Base-by-base conservation (phyloP, 208 protist species). In the Balamuthia mandrillaris region DNA sequence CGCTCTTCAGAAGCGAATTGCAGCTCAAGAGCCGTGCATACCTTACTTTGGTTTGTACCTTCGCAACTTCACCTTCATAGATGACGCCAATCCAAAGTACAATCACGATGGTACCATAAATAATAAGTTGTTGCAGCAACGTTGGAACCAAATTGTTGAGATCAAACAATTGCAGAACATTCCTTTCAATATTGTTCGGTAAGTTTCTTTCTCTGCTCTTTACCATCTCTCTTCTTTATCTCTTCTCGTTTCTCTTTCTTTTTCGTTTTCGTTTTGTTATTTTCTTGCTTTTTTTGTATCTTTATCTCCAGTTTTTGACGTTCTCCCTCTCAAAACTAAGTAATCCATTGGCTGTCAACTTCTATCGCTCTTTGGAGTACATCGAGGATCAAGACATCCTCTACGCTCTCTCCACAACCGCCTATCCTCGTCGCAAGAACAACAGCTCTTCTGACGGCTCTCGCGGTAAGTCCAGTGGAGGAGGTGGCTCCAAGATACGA, bases 41-140 rank as follows among this genome's bases (percentile, higher is more conserved):
- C 72, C 72, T 51, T 81, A 81, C 33, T 60, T 81, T 29, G 72
- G 72, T 0, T 18, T 81, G 18, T 81, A 63, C 29, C 29, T 81
- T 33, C 45, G 72, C 27, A 42, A 81, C 47, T 61, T 81, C 35
- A 81, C 72, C 72, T 81, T 49, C 47, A 3, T 81, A 10, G 52
- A 81, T 39, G 72, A 81, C 47, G 70, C 45, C 70, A 79, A 79
- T 58, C 70, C 42, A 5, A 31, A 39, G 29, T 79, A 79, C 29
- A 21, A 16, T 2, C 70, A 27, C 3, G 70, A 79, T 31, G 42
- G 42, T 14, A 49, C 65, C 9, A 79, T 79, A 39, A 79, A 79
- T 27, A 35, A 60, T n/a, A 9, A 2, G 0, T 27, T 37, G 33
- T 60, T 79, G 49, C 33, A 79, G 33, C 42, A 60, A 5, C 70